Conservation (phyloP, 1,284 basidiomycete species). For the Fomitopsis betulina region DNA sequence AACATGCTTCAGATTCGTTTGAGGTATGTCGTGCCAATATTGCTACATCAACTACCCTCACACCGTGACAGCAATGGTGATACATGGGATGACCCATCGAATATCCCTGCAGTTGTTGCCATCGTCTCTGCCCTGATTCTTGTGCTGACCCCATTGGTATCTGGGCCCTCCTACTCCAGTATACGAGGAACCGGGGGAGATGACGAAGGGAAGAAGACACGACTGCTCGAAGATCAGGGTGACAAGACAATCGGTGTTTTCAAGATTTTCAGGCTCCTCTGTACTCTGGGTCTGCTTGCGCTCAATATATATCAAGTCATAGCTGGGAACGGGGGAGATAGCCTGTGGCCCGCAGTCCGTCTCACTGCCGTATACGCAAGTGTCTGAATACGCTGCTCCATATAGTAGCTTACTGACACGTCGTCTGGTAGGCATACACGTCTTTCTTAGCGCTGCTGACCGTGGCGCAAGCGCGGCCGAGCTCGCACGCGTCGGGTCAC, state of each 20-base stretch:
- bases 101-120: not conserved
- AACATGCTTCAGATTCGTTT: not conserved
- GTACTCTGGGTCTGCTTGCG: not conserved
- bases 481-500: conserved; percentile 5
- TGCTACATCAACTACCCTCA: not conserved
- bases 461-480: not conserved
- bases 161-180: not conserved
- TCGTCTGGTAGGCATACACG: conserved; percentile 2
- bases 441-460: conserved; percentile 1
- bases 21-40: not conserved
- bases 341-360: not conserved
- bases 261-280: not conserved
- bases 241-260: not conserved
- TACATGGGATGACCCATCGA: not conserved
- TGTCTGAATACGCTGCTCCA: not conserved
- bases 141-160: not conserved
- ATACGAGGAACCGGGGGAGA: not conserved
- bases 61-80: not conserved
- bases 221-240: not conserved
- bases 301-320: not conserved
- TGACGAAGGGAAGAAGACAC: not conserved
- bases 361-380: not conserved
- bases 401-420: not conserved
- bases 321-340: not conserved
- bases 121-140: not conserved